These are phyloP conservation scores for Aspergillus egyptiacus DNA, from an alignment of 495 filamentous ascomycete species.

Conservation along the genomic window DNA sequence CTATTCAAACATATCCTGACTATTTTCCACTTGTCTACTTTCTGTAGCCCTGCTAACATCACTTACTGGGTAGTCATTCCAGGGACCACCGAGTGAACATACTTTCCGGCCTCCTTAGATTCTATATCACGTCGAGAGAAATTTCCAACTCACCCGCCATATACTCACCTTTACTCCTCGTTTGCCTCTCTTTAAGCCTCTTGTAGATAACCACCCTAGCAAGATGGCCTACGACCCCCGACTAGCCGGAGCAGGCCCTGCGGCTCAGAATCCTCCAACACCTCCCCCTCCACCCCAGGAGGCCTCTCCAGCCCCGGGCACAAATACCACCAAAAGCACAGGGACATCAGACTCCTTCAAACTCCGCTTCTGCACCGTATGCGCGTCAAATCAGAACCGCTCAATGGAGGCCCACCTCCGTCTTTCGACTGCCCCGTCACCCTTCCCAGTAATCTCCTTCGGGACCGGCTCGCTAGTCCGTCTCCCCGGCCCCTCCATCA, in stretches of 20 bases:
- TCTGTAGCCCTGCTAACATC: conserved; percentile 26
- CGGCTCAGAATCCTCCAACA: conserved; percentile 45
- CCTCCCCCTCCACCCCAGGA: conserved; percentile 44
- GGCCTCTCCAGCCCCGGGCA: conserved; percentile 14
- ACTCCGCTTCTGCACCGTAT: conserved; percentile 96
- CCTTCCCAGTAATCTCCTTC: conserved; percentile 96
- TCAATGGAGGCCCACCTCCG: conserved; percentile 98
- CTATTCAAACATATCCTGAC: not conserved
- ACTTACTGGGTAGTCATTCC: conserved; percentile 25
- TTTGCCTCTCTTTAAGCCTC: conserved; percentile 2
- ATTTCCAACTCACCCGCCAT: conserved; percentile 8
- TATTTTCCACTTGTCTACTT: conserved; percentile 1
- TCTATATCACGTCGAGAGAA: not conserved
- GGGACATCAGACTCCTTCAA: conserved; percentile 59
- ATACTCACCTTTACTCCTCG: conserved; percentile 1
- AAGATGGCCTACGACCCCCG: conserved; percentile 55
- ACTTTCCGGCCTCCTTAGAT: conserved; percentile 37
- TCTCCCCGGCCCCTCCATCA: conserved; percentile 84
- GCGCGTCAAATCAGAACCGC: conserved; percentile 94
- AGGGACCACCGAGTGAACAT: conserved; percentile 34
- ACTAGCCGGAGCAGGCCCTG: conserved; percentile 40
- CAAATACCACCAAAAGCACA: conserved; percentile 40
- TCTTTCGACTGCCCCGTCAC: conserved; percentile 59
- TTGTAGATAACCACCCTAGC: conserved; percentile 6
- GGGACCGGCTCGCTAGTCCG: conserved; percentile 94